Base-by-base conservation (phyloP, 805 yeast genomes). In the Starmera dryadoides region DNA sequence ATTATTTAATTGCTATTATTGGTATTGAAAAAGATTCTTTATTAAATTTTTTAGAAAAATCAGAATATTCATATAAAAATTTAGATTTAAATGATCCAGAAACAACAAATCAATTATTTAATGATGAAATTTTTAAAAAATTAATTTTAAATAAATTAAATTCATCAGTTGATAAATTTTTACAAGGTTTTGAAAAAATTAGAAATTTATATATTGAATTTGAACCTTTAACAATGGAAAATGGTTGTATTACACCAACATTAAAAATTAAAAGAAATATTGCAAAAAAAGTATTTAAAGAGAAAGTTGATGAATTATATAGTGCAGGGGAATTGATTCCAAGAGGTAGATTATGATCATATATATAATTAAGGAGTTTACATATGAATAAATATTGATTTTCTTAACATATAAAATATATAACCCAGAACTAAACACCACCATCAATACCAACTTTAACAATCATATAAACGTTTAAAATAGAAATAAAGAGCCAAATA, bases 401-500 rank as follows among this genome's bases (percentile, higher is more conserved):
- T n/a, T n/a, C n/a, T n/a, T n/a, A n/a, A n/a, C n/a, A n/a, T n/a
- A 21, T 6, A 21, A 21, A 21, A 21, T 6, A 21, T 21, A 9
- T 21, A 21, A 9, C n/a, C n/a, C 9, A 21, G 9, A 21, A 6
- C 9, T 21, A 21, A 9, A 21, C 23, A 6, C 30, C 30, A 28
- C 30, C 30, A 18, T 31, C 33, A 17, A 31, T 4, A 5, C 69
- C 71, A 11, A 68, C 48, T 39, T 69, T 62, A 2, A 73, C 75
- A 41, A 77, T 62, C 42, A 74, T 66, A 45, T 84, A 88, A 16
- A 82, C 68, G 55, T 88, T 89, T 53, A 86, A 66, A n/a, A 74
- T 69, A 0, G 82, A 62, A 30, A 89, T 75, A 44, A 83, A 79
- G 2, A 79, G 46, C 94, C 96, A 88, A 4, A 88, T 68, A 3